Evolutionary conservation across 2,329 filamentous ascomycete species (phyloP), one percentile per base, ranked within the genome.

Genomic region (Plectosphaerella plurivora): DNA sequence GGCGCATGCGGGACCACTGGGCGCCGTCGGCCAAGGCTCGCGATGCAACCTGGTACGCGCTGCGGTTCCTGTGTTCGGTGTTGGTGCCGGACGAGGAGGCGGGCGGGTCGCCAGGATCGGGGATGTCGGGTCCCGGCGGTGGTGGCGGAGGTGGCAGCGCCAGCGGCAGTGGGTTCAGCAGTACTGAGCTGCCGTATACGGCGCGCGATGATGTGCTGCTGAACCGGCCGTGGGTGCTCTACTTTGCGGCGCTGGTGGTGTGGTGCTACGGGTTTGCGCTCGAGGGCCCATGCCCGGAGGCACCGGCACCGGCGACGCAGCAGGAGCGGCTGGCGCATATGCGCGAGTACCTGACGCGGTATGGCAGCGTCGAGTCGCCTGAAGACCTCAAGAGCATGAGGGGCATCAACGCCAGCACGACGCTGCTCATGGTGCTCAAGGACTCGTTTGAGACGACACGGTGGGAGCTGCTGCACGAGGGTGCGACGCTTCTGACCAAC

Each of bases 231-330:
- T 99, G 94, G 93, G 91, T 97, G 11, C 76, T 97, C 49, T 99
- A 97, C 70, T 95, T 96, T 65, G 90, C 94, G 1, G 86, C 87
- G 1, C 78, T 99, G 14, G 90, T 97, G 20, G 89, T 97, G 1
- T 99, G 94, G 94, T 91, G 86, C 55, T 99, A 97, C 63, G 93
- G 92, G 3, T 97, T 86, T 65, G 91, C 93, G 0, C 75, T 96
- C 18, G 94, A 97, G 60, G 94, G 94, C 0, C 82, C 91, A 0
- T 82, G 89, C 53, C 73, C 78, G 7, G 71, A 69, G 4, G 63
- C 71, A 49, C 77, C 70, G 60, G 71, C 73, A 18, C 82, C 88
- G 52, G 69, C 67, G 37, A 86, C 76, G 1, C 77, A 78, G 47
- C 79, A 84, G 14, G 86, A 89, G 56, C 86, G 88, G 65, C 79